These are phyloP conservation scores for Sphenostylis stenocarpa DNA, from an alignment of 306 rosid species.

Conservation along the genomic window DNA sequence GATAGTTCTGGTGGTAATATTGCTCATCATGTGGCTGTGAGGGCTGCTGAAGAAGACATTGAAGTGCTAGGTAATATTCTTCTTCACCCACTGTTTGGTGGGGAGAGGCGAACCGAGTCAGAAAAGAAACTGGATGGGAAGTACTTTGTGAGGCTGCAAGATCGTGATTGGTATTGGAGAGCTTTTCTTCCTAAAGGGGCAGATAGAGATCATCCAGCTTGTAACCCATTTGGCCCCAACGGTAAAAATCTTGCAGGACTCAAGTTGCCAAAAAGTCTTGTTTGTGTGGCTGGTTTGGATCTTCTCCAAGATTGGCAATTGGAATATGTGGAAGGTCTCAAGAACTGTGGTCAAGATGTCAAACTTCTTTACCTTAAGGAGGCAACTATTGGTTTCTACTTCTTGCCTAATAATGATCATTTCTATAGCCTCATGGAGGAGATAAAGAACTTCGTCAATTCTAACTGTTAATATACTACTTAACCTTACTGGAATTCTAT, in stretches of 20 bases:
- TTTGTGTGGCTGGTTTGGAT: conserved; percentile 90
- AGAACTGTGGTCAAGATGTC: conserved; percentile 54
- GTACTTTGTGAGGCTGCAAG: conserved; percentile 76
- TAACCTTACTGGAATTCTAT: conserved; percentile 64
- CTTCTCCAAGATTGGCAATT: conserved; percentile 91
- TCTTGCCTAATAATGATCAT: conserved; percentile 84
- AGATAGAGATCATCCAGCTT: conserved; percentile 85
- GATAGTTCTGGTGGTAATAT: conserved; percentile 92
- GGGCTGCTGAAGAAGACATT: conserved; percentile 64
- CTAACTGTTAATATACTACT: conserved; percentile 54
- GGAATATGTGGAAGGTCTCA: conserved; percentile 71
- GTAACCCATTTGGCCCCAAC: conserved; percentile 75
- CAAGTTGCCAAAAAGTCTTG: conserved; percentile 74
- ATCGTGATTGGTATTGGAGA: conserved; percentile 96
- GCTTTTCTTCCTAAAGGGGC: conserved; percentile 87
- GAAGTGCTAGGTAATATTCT: conserved; percentile 82
- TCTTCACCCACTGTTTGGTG: conserved; percentile 90
- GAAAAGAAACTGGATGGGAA: conserved; percentile 76
- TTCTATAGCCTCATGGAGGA: conserved; percentile 78
- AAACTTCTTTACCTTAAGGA: conserved; percentile 66
- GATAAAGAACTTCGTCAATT: conserved; percentile 60
- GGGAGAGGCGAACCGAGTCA: conserved; percentile 60
- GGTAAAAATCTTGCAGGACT: conserved; percentile 57
- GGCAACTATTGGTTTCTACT: conserved; percentile 94
- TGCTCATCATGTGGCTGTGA: conserved; percentile 74